Percentiles rank a stretch among this genome's conserved stretches.
phyloP scores from a whole-genome alignment of 768 basidiomycete species.

The Amanita subjunquillea region DNA sequence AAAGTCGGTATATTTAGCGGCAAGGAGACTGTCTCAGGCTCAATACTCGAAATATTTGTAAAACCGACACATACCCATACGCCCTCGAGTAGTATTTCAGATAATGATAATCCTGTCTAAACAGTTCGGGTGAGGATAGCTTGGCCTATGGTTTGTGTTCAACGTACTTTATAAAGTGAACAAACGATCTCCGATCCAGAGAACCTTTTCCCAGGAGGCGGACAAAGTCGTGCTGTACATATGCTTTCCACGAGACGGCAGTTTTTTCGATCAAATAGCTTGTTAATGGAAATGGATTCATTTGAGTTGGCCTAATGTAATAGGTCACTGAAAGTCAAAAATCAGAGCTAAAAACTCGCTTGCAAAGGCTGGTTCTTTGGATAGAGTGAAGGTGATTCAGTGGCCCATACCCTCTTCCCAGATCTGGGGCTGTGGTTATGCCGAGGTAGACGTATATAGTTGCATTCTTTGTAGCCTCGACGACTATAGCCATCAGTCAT shows the following conservation, averaged over 20 bases:
- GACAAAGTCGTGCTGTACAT: conserved; percentile 82
- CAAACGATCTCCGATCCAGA: conserved; percentile 53
- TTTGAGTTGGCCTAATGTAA: conserved; percentile 37
- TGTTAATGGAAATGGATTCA: conserved; percentile 62
- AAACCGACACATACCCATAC: conserved; percentile 37
- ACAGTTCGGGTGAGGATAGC: neutral
- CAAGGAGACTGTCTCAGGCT: conserved; percentile 45
- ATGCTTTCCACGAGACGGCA: conserved; percentile 51
- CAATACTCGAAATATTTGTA: neutral
- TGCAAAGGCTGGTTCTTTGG: conserved; percentile 33
- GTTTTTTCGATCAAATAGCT: conserved; percentile 51
- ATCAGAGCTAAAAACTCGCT: conserved; percentile 18
- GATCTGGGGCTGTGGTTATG: conserved; percentile 54
- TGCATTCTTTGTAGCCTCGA: conserved; percentile 48
- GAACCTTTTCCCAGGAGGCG: conserved; percentile 63
- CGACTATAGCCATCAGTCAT: conserved; percentile 12
- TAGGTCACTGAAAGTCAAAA: neutral
- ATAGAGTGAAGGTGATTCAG: conserved; percentile 77
- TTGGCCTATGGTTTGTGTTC: too few species aligned
- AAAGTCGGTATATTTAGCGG: conserved; percentile 65
- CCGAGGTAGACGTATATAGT: conserved; percentile 66
- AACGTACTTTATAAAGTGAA: conserved; percentile 76
- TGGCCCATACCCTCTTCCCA: conserved; percentile 76
- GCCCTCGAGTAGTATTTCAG: conserved; percentile 78
- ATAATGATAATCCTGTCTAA: conserved; percentile 74